Percentiles rank a stretch among this genome's conserved stretches.
Evolutionary conservation across 1,284 basidiomycete species (phyloP).

Genomic region (Cryptococcus sp.): DNA sequence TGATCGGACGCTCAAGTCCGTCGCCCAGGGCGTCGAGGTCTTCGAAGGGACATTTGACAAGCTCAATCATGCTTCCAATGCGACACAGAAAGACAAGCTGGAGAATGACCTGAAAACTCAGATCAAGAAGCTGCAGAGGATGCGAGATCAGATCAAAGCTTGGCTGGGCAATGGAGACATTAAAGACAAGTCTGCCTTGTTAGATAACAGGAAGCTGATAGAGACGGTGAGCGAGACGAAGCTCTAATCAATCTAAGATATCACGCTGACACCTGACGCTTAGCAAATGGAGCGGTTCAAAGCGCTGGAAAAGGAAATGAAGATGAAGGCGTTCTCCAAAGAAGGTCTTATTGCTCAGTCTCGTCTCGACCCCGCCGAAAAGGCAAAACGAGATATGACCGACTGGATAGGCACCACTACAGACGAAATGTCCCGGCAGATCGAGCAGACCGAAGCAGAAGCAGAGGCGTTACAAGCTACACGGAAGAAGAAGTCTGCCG

Average conservation of each 20-base stretch:
- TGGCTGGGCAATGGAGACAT: constrained; percentile 99
- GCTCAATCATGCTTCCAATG: constrained; percentile 87
- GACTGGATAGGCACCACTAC: constrained; percentile 84
- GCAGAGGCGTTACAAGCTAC: constrained; percentile 68
- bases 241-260: not conserved
- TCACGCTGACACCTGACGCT: not conserved
- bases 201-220: constrained; percentile 93
- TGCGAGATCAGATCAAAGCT: constrained; percentile 98
- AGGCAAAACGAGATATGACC: constrained; percentile 89
- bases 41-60: constrained; percentile 96
- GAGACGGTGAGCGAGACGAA: constrained; percentile 82
- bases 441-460: constrained; percentile 94
- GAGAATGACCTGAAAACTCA: constrained; percentile 94
- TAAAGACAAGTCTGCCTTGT: constrained; percentile 93
- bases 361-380: constrained; percentile 93
- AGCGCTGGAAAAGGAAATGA: constrained; percentile 99
- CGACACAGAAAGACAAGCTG: constrained; percentile 93
- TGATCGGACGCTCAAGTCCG: constrained; percentile 93
- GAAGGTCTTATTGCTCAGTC: constrained; percentile 94
- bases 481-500: constrained; percentile 72
- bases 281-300: constrained; percentile 99
- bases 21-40: constrained; percentile 86
- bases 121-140: constrained; percentile 97
- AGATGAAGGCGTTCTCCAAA: constrained; percentile 99
- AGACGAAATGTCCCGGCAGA: constrained; percentile 89